Conservation (phyloP, 345 rosid species). For the Eucalyptus regnans region DNA sequence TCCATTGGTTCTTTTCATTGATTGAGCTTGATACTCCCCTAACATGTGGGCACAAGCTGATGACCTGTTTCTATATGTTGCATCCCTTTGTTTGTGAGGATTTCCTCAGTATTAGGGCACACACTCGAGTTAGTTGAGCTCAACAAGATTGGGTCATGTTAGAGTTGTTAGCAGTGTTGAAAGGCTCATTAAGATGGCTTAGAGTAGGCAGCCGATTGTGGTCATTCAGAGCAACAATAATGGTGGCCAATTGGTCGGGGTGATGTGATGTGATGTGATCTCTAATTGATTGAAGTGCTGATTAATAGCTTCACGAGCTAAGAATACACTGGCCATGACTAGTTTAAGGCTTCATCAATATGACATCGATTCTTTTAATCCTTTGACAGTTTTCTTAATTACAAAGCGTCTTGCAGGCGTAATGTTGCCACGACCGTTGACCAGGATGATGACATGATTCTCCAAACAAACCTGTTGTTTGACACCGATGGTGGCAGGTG, state of each 20-base stretch:
- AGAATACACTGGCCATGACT: background rate
- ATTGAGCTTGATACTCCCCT: background rate
- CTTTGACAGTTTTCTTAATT: background rate
- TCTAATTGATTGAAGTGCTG: background rate
- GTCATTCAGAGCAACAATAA: background rate
- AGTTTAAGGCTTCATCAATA: background rate
- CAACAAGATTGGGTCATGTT: background rate
- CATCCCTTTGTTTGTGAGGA: background rate
- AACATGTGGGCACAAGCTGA: background rate
- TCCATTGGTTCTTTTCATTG: background rate
- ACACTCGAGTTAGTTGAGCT: background rate
- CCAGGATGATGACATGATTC: background rate
- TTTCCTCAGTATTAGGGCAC: background rate
- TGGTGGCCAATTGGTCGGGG: background rate
- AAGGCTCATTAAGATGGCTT: background rate
- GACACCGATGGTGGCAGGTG: background rate
- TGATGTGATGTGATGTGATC: background rate
- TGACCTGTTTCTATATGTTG: background rate
- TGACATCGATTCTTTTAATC: background rate
- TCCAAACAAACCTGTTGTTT: background rate
- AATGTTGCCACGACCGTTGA: background rate
- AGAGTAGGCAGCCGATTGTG: background rate
- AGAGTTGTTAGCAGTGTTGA: background rate
- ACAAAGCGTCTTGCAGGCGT: background rate
- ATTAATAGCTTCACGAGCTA: background rate